Conservation (phyloP, 176 grass and related monocot genomes). For the Phoenix roebelenii region DNA sequence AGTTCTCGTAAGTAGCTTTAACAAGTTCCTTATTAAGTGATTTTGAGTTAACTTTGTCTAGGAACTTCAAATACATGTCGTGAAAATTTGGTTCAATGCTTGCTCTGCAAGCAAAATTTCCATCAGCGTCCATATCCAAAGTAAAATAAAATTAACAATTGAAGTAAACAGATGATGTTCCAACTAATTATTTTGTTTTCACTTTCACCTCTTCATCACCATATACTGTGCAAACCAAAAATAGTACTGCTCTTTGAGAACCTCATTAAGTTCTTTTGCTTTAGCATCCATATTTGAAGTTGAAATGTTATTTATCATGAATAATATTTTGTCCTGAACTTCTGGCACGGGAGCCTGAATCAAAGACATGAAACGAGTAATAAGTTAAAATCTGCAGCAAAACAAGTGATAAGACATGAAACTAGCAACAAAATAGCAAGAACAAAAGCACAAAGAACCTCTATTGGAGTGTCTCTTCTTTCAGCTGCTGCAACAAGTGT, state of each 20-base stretch:
- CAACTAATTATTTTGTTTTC: no score
- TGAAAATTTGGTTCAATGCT: conserved; percentile 99
- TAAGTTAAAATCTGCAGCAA: no score
- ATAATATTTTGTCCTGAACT: conserved; percentile 93
- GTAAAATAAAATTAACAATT: no score
- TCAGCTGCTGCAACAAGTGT: conserved; percentile 95
- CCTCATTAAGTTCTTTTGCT: conserved; percentile 81
- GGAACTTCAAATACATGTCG: conserved; percentile 83
- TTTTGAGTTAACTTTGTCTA: conserved; percentile 89
- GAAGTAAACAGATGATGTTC: no score
- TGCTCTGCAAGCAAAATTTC: conserved; percentile 37
- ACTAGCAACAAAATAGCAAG: no score
- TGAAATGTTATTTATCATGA: conserved; percentile 97
- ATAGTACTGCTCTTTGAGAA: conserved; percentile 65
- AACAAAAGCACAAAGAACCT: conserved; percentile 44
- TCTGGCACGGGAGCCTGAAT: conserved; percentile 70
- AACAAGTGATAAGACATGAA: no score
- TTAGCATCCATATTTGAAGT: conserved; percentile 78
- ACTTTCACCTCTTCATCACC: conserved; percentile 89
- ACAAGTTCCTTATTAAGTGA: conserved; percentile 80
- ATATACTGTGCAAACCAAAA: conserved; percentile 95
- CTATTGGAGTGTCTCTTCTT: conserved; percentile 71
- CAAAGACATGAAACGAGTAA: conserved; percentile 16
- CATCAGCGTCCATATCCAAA: no score
- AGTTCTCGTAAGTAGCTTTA: conserved; percentile 93